Conservation (phyloP, 2,329 filamentous ascomycete genomes). For the Corynespora cassiicola region DNA sequence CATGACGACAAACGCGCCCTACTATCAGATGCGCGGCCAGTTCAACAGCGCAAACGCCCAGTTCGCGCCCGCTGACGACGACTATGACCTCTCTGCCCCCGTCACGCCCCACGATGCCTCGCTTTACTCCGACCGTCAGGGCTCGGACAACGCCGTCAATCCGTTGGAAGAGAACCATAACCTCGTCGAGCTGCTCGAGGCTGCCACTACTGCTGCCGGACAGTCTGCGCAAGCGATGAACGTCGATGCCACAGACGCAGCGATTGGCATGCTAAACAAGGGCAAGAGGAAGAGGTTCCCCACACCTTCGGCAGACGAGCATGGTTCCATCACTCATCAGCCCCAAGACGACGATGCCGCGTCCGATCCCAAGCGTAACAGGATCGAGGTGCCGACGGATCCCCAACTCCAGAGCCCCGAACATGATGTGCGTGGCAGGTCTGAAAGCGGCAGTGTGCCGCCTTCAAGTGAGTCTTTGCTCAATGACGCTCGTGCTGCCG, state of each 20-base stretch:
- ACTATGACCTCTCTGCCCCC: slow-evolving; percentile 25
- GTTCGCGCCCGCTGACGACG: slow-evolving; percentile 22
- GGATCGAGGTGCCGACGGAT: slow-evolving; percentile 23
- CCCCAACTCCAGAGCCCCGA: slow-evolving; percentile 14
- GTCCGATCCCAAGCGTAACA: slow-evolving; percentile 26
- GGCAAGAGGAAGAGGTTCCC: slow-evolving; percentile 35
- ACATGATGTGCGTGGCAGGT: slow-evolving; percentile 10
- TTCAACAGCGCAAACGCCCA: slow-evolving; percentile 33
- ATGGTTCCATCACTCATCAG: slow-evolving; percentile 4
- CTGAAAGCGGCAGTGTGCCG: slow-evolving; percentile 13
- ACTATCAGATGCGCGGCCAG: slow-evolving; percentile 42
- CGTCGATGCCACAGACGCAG: slow-evolving; percentile 6
- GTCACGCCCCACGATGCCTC: slow-evolving; percentile 19
- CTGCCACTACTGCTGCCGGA: slow-evolving; percentile 42
- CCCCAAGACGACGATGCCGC: slow-evolving; percentile 9
- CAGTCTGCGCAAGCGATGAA: slow-evolving; percentile 26
- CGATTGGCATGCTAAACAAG: slow-evolving; percentile 11
- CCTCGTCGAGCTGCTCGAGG: slow-evolving; percentile 43
- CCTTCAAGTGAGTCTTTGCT: slow-evolving; percentile 25
- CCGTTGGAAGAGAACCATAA: slow-evolving; percentile 37
- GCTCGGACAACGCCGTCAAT: slow-evolving; percentile 14
- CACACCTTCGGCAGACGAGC: slow-evolving; percentile 15
- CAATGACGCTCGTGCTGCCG: slow-evolving; percentile 55
- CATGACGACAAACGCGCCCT: slow-evolving; percentile 45
- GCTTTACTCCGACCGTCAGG: slow-evolving; percentile 24